phyloP scores from a whole-genome alignment of 805 yeast species.

The Saturnispora halmiae region DNA sequence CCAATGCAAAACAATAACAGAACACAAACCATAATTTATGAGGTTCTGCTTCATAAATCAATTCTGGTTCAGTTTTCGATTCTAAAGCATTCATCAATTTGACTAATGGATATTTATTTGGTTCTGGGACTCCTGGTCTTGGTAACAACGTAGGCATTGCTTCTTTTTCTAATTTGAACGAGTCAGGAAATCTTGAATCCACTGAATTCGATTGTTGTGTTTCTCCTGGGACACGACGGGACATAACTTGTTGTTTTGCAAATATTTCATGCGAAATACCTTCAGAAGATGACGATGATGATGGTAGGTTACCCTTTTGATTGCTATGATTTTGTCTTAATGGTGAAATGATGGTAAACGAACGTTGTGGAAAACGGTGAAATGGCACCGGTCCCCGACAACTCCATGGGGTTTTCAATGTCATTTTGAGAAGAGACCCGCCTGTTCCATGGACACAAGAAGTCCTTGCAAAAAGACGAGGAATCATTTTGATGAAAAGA shows the following conservation, averaged over 20 bases:
- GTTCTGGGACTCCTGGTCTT: constrained; percentile 69
- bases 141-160: constrained; percentile 60
- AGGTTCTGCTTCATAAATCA: constrained; percentile 77
- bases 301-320: not conserved
- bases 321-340: no score
- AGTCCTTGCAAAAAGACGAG: no score
- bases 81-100: constrained; percentile 51
- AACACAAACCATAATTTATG: constrained; percentile 67
- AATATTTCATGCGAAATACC: constrained; percentile 18
- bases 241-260: constrained; percentile 27
- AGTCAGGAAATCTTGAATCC: constrained; percentile 50
- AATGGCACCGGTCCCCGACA: no score
- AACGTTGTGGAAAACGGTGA: no score
- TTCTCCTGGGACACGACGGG: constrained; percentile 50
- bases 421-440: no score
- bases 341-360: no score
- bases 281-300: not conserved
- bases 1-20: constrained; percentile 59
- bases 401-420: no score
- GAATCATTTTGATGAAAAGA: no score
- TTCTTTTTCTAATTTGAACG: constrained; percentile 56
- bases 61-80: constrained; percentile 52
- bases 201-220: constrained; percentile 36
- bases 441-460: no score
- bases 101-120: constrained; percentile 48